Percentiles rank a stretch among this genome's conserved stretches.
phyloP scores from a whole-genome alignment of 768 basidiomycete genomes.

The Gautieria morchelliformis region DNA sequence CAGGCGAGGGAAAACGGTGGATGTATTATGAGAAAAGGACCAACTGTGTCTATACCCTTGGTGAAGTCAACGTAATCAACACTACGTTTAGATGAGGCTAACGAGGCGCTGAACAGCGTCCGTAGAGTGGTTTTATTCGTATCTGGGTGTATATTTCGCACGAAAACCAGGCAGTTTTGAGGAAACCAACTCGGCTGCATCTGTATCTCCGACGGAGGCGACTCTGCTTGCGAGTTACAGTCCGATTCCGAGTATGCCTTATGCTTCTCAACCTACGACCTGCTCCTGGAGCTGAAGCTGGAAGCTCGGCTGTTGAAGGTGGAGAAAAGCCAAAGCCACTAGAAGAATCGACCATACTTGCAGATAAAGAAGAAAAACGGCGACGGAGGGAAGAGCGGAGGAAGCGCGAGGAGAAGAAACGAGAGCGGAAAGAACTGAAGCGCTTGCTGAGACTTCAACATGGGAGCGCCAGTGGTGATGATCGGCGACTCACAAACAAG shows the following conservation, averaged over 20 bases:
- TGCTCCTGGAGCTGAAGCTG: constrained; percentile 11
- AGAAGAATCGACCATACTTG: constrained; percentile 22
- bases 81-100: constrained; percentile 23
- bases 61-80: constrained; percentile 75
- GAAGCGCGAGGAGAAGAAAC: constrained; percentile 19
- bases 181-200: constrained; percentile 33
- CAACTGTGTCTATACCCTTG: constrained; percentile 66
- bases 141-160: constrained; percentile 57
- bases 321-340: constrained; percentile 11
- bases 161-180: constrained; percentile 56
- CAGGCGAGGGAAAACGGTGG: neutral
- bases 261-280: neutral
- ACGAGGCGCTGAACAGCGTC: constrained; percentile 39
- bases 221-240: neutral
- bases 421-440: constrained; percentile 21
- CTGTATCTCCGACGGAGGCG: neutral
- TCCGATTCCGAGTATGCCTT: neutral
- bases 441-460: constrained; percentile 1
- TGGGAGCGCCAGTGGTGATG: constrained; percentile 38
- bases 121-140: constrained; percentile 79
- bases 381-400: constrained; percentile 25
- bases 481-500: constrained; percentile 39
- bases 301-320: constrained; percentile 13
- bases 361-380: constrained; percentile 15
- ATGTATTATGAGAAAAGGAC: constrained; percentile 17